Evolutionary conservation across 1,284 basidiomycete genomes (phyloP), one percentile per base, ranked within the genome.

Genomic region (Ceratobasidium sp.): DNA sequence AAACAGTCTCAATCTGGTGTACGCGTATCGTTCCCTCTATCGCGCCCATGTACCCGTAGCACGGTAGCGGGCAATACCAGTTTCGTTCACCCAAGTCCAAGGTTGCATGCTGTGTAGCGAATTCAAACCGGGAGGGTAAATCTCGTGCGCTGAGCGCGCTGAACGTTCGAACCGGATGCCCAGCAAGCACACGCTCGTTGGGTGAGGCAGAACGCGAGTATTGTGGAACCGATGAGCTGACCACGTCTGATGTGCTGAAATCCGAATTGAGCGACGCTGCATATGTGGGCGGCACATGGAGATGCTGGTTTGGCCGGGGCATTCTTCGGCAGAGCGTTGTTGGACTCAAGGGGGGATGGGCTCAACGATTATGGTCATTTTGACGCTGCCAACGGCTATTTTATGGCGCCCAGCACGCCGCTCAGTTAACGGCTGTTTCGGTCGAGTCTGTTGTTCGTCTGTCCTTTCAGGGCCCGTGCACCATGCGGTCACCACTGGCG

Each of bases 1-100:
- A 71, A 48, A 71, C 56, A 6, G 68, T 71, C 24, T 59, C 68
- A 29, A 71, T 71, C 43, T 71, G 68, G n/a, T 71, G 68, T 29
- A 71, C 29, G 41, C 43, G 49, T 24, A 71, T 31, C 19, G 41
- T 59, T 19, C 68, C 68, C 31, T 71, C 68, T 49, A 71, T 59
- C 29, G 56, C 61, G 6, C 68, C 68, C 6, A 27, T n/a, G 22
- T 71, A 61, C 7, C 68, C 68, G 34, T 71, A 71, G 27, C 54
- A 59, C 2, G 68, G 68, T 5, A 71, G 27, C 0, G 68, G 68
- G n/a, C 68, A 71, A 49, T 71, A 49, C 68, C 68, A 71, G 27
- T 59, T 61, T 37, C 68, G 54, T 37, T 71, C 68, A 9, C 68
- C 68, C 31, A 71, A n/a, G 31, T 71, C 56, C 9, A 71, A 56